Base-by-base conservation (phyloP, 176 grass and related monocot species). In the Carex littledalei region DNA sequence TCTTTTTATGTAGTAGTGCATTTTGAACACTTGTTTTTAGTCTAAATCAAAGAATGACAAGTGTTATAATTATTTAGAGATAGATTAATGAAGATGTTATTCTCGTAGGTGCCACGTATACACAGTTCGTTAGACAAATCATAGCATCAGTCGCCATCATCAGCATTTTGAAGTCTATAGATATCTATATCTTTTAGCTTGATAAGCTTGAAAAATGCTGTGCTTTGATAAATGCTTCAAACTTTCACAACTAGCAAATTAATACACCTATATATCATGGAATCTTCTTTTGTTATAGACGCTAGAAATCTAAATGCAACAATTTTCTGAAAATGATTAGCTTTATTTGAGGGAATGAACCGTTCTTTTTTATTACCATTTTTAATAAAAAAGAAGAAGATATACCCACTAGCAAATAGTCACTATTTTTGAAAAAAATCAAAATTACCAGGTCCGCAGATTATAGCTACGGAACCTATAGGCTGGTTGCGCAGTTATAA, bases 171-270 rank as follows among this genome's bases (percentile, higher is more conserved):
- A 29, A 78, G 74, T 10, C 13, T 13, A 56, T 24, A 55, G 24
- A 78, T 55, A 56, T 78, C 12, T 34, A 5, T 56, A 78, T 78
- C 74, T 55, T 56, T 52, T 78, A 32, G 24, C 50, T 34, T 34
- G 74, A 78, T 78, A 78, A 56, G 74, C 21, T 78, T 55, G 2
- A 78, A 56, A 78, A 78, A 32, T 78, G 74, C 43, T 16, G 43
- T 50, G 24, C 13, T 8, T 32, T 31, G 21, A 8, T 47, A 22
- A n/a, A 72, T 43, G 7, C 37, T 72, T 54, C 11, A 63, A 63
- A 63, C 2, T 63, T 24, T 26, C 59, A 76, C 11, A 53, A n/a
- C 45, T 53, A 6, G 4, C 20, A 52, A 22, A 76, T 76, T n/a
- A 52, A 76, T 15, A 54, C 49, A 1, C 49, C 6, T 16, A n/a